Evolutionary conservation across 495 filamentous ascomycete genomes (phyloP).

Genomic region (Pyrenula massariospora): DNA sequence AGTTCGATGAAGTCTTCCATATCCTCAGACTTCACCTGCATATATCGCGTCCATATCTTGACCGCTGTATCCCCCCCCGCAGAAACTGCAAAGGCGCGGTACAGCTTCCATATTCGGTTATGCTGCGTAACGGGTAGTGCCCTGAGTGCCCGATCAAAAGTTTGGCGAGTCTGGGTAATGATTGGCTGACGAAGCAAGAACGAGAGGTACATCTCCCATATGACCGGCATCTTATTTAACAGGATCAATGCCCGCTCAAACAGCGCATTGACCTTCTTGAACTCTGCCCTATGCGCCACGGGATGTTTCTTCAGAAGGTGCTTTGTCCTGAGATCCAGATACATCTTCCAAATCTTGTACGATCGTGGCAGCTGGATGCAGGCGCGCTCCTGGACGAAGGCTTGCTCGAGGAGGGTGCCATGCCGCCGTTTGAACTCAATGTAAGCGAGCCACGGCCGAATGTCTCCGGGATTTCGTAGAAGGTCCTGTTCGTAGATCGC

Average conservation of each 20-base stretch:
- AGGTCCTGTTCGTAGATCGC: conserved; percentile 95
- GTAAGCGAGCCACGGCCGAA: conserved; percentile 94
- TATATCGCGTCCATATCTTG: conserved; percentile 89
- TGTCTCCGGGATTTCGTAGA: conserved; percentile 67
- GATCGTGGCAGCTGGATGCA: conserved; percentile 82
- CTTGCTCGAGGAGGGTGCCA: conserved; percentile 79
- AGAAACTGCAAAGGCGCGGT: conserved; percentile 84
- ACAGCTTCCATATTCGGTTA: conserved; percentile 91
- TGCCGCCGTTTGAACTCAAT: conserved; percentile 83
- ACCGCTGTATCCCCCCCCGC: conserved; percentile 85
- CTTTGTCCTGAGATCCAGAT: conserved; percentile 73
- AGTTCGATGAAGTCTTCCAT: conserved; percentile 90
- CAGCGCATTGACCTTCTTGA: conserved; percentile 84
- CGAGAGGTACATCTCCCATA: conserved; percentile 96
- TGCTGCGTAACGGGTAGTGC: conserved; percentile 96
- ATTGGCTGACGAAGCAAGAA: conserved; percentile 87
- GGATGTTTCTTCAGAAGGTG: conserved; percentile 79
- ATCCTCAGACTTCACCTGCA: conserved; percentile 96
- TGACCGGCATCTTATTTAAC: conserved; percentile 96
- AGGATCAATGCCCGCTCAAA: conserved; percentile 91
- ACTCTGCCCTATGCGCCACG: conserved; percentile 69
- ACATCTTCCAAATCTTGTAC: conserved; percentile 99
- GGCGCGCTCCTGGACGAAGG: conserved; percentile 80
- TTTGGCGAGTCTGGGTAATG: conserved; percentile 77
- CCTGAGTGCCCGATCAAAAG: conserved; percentile 88